Base-by-base conservation (phyloP, 768 basidiomycete species). In the Agrocybe praecox region DNA sequence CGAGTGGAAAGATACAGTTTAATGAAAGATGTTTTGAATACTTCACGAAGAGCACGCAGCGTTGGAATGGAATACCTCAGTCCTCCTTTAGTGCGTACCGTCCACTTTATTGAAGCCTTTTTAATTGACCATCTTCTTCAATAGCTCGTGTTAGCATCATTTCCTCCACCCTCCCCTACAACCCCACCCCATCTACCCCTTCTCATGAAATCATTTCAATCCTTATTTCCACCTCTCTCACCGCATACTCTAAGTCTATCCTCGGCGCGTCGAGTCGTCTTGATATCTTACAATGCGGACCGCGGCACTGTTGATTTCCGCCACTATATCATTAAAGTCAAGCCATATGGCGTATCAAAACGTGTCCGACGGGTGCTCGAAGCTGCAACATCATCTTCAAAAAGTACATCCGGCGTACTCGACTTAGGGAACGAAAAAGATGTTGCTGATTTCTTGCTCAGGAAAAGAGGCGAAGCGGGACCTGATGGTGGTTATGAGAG, bases 121-220 rank as follows among this genome's bases (percentile, higher is more conserved):
- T 53, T 49, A 53, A 44, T 34, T 46, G 54, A 49, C 21, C 57
- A 10, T 26, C 43, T 21, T 33, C 33, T 43, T 36, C 5, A 21
- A 34, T 69, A 96, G 96, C 88, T 98, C 56, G 96, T 99, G 2
- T 85, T 98, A 23, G 92, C 89, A 60, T 96, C 88, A 17, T 96
- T 86, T 74, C 94, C 85, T 51, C 85, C 80, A 56, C 88, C 86
- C 49, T 87, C 84, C 10, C 88, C 90, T 2, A 80, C 76, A 21
- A 89, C 89, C 2, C 89, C 93, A 2, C 85, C 88, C 2, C 94
- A 98, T 69, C 80, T 98, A 36, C 82, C 92, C 34, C 88, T 98
- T 56, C 83, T 98, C 67, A 89, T 95, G 83, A 97, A 97, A 72
- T 86, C 94, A 56, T 97, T 99, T 76, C 97, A 98, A 71, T 89